Evolutionary conservation across 495 filamentous ascomycete genomes (phyloP), one percentile per base, ranked within the genome.

Genomic region (Tuber magnatum): DNA sequence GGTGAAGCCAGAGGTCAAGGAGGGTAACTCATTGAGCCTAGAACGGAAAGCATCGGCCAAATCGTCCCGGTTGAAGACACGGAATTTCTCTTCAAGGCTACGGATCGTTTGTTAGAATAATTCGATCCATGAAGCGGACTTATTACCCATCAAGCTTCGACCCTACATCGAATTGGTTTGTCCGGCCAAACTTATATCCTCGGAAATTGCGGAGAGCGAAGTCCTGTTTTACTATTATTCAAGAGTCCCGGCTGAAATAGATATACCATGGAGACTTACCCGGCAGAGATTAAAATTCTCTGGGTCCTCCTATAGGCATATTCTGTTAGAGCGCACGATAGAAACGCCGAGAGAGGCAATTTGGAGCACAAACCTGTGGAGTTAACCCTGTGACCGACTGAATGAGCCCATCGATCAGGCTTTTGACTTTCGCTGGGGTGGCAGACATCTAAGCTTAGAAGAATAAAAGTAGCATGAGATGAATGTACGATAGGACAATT

Each of bases 141-240:
- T 61, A 22, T 35, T 77, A 82, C 81, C 95, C 95, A 38, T 91
- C 88, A 8, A 97, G 87, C 46, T 88, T 89, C 28, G 87, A 87
- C 39, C 88, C 84, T 20, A 97, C 89, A 43, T 93, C 92, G 82
- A 97, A 99, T 80, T 96, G 94, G 84, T 97, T 95, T 0, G 90
- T 93, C 46, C 93, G 89, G 35, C 85, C 86, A 85, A 91, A 91
- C 48, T 85, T 87, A 72, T 91, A 86, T 48, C 89, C 84, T 73
- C 87, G 86, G 51, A 94, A 82, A 56, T 82, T 86, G 22, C 86
- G 87, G 46, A 89, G 81, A 1, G 86, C 84, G n/a, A 86, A 85
- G 28, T 91, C 85, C 80, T 82, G 82, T n/a, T 85, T 44, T 20
- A 74, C 74, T 16, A 80, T 79, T 76, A 84, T 83, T 42, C 80